phyloP scores from a whole-genome alignment of 2,329 filamentous ascomycete genomes.

The Colletotrichum sp. region DNA sequence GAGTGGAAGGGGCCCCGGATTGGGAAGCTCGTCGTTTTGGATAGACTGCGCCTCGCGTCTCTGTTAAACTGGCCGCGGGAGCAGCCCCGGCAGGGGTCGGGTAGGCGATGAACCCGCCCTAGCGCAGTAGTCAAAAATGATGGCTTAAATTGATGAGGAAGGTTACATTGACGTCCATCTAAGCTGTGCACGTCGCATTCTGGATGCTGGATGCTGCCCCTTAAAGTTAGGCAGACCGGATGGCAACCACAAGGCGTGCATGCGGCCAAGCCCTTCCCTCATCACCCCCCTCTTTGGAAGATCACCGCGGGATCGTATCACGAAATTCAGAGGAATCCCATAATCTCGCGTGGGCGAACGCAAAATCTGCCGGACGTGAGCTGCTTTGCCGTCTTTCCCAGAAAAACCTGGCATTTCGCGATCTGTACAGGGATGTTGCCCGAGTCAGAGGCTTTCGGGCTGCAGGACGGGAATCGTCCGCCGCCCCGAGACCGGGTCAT shows the following conservation, averaged over 20 bases:
- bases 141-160: not conserved
- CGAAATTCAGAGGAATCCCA: not conserved
- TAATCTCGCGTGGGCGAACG: not conserved
- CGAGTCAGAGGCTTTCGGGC: conserved; percentile 3
- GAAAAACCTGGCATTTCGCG: not conserved
- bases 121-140: not conserved
- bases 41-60: not conserved
- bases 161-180: not conserved
- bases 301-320: not conserved
- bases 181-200: not conserved
- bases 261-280: not conserved
- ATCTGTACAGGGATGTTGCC: conserved; percentile 1
- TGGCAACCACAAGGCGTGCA: not conserved
- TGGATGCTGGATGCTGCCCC: not conserved
- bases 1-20: not conserved
- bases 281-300: not conserved
- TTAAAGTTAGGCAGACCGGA: not conserved
- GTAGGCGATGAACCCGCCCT: not conserved
- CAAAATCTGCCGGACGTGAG: not conserved
- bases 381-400: not conserved
- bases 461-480: not conserved
- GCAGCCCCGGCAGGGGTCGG: not conserved
- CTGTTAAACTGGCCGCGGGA: not conserved
- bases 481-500: not conserved
- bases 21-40: not conserved